Evolutionary conservation across 371 early-diverging fungal genomes (phyloP), one percentile per base, ranked within the genome.

Genomic region (Rhizomucor pusillus): DNA sequence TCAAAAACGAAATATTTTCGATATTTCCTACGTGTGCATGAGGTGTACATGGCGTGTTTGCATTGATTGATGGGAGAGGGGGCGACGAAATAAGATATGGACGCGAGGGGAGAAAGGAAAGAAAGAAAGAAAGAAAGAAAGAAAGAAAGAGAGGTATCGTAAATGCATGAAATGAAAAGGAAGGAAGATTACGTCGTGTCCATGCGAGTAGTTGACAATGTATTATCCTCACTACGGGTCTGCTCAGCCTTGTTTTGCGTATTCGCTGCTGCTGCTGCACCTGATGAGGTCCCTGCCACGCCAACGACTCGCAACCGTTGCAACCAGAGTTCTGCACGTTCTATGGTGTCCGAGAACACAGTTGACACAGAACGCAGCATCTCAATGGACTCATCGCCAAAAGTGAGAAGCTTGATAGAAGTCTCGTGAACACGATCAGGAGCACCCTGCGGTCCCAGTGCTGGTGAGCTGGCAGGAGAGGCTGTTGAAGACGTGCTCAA

Each of bases 311-410:
- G 75, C 2, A 87, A 70, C 45, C 79, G 73, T 29, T 69, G 77
- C 40, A 85, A 66, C 90, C 89, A 90, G 48, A 82, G 62, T 66
- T 94, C 93, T 16, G 93, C 95, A 52, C 89, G 85, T 13, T 79
- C 80, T 16, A 92, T 81, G 1, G 91, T 88, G 47, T 89, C 86
- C 22, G 80, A 73, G 63, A 94, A 93, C n/a, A 96, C 88, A 43
- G 62, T 62, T n/a, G 86, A 70, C 7, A 96, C 88, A 13, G 85
- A 82, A 34, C 80, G 71, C 24, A 96, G 81, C 92, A 94, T 92
- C 39, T 78, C 83, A 23, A 85, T 70, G 1, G 91, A 89, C 68
- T 96, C 97, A 16, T 80, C 78, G 13, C 94, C 94, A 56, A 96
- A 85, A 20, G 75, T 79, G 39, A 86, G 53, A 16, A 79, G 45